phyloP scores from a whole-genome alignment of 768 basidiomycete genomes.

The Lactifluus echinatus region DNA sequence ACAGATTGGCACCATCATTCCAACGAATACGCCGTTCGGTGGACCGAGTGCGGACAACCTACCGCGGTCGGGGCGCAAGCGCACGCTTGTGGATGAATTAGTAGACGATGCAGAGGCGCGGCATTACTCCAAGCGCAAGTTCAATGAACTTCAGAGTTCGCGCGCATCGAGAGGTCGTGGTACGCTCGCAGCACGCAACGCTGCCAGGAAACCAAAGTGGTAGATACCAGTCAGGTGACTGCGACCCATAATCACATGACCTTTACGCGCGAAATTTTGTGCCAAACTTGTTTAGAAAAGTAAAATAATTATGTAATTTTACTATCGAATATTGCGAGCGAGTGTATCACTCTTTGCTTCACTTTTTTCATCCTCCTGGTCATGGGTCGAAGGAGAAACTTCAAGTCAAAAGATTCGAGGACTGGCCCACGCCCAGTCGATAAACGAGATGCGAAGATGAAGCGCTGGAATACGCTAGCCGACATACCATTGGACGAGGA shows the following conservation, averaged over 20 bases:
- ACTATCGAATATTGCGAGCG: background rate
- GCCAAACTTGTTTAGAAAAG: background rate
- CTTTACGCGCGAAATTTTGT: background rate
- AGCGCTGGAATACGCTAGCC: conserved; percentile 55
- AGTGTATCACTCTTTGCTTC: too few relatives aligned
- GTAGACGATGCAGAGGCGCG: conserved; percentile 82
- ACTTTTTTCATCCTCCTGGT: background rate
- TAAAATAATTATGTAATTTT: conserved; percentile 5
- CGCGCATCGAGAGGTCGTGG: conserved; percentile 62
- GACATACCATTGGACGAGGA: conserved; percentile 75
- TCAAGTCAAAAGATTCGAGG: conserved; percentile 3
- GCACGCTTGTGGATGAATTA: conserved; percentile 81
- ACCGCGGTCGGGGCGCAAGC: conserved; percentile 58
- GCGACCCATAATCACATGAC: background rate
- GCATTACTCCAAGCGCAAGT: conserved; percentile 88
- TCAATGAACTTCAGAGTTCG: conserved; percentile 63
- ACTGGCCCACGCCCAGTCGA: conserved; percentile 41
- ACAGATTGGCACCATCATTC: conserved; percentile 74
- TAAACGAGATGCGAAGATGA: conserved; percentile 43
- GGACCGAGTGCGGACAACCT: conserved; percentile 63
- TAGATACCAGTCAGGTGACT: conserved; percentile 23
- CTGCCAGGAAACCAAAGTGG: conserved; percentile 61
- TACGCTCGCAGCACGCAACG: conserved; percentile 58
- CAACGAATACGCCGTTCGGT: conserved; percentile 65
- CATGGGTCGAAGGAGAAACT: conserved; percentile 13